Base-by-base conservation (phyloP, 257 asterid species). In the Jacaranda copaia region DNA sequence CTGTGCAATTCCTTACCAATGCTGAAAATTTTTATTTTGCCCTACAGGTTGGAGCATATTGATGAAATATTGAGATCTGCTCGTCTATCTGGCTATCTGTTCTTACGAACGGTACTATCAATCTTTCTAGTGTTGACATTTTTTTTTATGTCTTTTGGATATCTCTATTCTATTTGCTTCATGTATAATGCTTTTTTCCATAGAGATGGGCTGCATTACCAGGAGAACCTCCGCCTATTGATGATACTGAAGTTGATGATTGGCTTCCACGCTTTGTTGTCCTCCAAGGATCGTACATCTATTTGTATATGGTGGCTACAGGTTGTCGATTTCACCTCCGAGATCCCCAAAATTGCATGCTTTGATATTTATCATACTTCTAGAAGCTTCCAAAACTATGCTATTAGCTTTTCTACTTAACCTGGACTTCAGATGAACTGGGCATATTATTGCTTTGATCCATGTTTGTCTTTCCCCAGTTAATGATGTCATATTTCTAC, bases 141-240 rank as follows among this genome's bases (percentile, higher is more conserved):
- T 2, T 62, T 76, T n/a, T 60, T 12, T 16, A n/a, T 46, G 20
- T 61, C 72, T 81, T 63, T 14, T 73, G 32, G 39, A 46, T 55
- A 12, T 69, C 68, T 52, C 53, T 45, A 8, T 40, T 70, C 40
- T 68, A 25, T 83, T 25, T 70, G 68, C 56, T 83, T 75, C 55
- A 70, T 69, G 5, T 57, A 8, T 59, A 70, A 36, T 56, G 0
- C 40, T 79, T 52, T 43, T 55, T 69, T 80, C 35, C 48, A 4
- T 64, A 92, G 97, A 89, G 97, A 88, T 94, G 98, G 98, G 93
- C 91, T 64, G 92, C 97, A 71, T 87, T 94, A 77, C 98, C 98
- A 1, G 97, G 98, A 66, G 98, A 94, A 80, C 93, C 91, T 79
- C 96, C 81, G 62, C 92, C 96, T 8, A 76, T 94, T 1, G 98